phyloP scores from a whole-genome alignment of 192 early-diverging fungal species.

The Dispira simplex region DNA sequence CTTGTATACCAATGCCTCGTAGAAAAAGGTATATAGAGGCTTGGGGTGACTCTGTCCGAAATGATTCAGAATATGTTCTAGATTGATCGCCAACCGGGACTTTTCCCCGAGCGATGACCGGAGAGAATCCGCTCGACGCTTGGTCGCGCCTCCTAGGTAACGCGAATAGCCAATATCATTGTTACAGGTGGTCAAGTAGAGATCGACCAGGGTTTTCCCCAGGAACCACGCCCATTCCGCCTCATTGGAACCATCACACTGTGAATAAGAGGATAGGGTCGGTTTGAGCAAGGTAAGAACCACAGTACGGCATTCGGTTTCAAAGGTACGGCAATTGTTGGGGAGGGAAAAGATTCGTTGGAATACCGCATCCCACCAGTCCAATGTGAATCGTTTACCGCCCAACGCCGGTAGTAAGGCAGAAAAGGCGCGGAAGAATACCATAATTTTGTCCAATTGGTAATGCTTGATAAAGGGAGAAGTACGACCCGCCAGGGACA shows the following conservation, averaged over 20 bases:
- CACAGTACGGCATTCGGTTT: constrained; percentile 1
- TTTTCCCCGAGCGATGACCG: neutral
- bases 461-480: neutral
- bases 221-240: neutral
- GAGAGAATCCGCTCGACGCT: neutral
- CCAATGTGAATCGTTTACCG: neutral
- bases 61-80: neutral
- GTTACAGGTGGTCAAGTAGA: neutral
- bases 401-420: neutral
- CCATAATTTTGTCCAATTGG: constrained; percentile 1
- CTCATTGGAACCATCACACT: neutral
- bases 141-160: neutral
- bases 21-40: neutral
- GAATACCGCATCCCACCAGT: constrained; percentile 3
- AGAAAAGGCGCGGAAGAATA: constrained; percentile 4
- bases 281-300: neutral
- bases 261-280: neutral
- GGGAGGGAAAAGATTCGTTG: neutral
- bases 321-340: constrained; percentile 1
- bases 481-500: neutral
- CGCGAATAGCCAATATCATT: neutral
- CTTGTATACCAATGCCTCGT: too few species aligned
- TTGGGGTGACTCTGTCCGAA: neutral
- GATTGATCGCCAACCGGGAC: neutral
- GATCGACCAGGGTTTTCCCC: neutral